These are phyloP conservation scores for Trichoderma parareesei DNA, from an alignment of 495 filamentous ascomycete genomes.

Conservation along the genomic window DNA sequence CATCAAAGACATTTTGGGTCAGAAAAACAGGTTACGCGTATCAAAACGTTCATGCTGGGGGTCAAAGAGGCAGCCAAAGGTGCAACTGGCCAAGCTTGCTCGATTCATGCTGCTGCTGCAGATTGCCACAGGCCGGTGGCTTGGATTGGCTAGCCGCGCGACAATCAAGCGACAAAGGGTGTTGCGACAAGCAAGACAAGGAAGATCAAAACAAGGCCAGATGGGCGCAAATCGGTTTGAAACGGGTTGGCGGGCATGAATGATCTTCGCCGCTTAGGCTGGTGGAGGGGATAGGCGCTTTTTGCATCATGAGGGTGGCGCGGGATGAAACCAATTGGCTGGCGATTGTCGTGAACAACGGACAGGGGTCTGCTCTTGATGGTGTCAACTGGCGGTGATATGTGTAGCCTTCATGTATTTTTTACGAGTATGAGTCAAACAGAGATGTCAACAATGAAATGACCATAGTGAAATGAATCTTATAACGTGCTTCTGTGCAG, in stretches of 20 bases:
- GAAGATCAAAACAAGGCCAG: not conserved
- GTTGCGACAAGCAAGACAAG: too few relatives aligned
- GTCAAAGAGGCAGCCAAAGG: constrained; percentile 3
- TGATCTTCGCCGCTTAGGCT: not conserved
- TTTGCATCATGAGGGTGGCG: not conserved
- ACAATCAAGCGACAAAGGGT: not conserved
- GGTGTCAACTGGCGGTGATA: too few relatives aligned
- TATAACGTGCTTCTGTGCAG: too few relatives aligned
- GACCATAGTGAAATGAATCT: too few relatives aligned
- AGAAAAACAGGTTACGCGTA: not conserved
- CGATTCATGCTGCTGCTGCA: not conserved
- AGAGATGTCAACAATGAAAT: too few relatives aligned
- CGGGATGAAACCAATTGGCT: not conserved
- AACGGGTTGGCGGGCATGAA: not conserved
- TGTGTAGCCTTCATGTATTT: too few relatives aligned
- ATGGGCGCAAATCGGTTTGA: not conserved
- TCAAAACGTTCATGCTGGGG: too few relatives aligned
- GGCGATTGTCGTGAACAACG: not conserved
- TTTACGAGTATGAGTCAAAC: too few relatives aligned
- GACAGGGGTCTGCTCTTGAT: not conserved
- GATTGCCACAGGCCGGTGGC: not conserved
- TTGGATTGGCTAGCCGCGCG: constrained; percentile 7
- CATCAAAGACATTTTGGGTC: not conserved
- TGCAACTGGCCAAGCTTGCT: not conserved
- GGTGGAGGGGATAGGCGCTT: not conserved